Evolutionary conservation across 139 green algal genomes (phyloP).

Genomic region (Chlorella sp.): DNA sequence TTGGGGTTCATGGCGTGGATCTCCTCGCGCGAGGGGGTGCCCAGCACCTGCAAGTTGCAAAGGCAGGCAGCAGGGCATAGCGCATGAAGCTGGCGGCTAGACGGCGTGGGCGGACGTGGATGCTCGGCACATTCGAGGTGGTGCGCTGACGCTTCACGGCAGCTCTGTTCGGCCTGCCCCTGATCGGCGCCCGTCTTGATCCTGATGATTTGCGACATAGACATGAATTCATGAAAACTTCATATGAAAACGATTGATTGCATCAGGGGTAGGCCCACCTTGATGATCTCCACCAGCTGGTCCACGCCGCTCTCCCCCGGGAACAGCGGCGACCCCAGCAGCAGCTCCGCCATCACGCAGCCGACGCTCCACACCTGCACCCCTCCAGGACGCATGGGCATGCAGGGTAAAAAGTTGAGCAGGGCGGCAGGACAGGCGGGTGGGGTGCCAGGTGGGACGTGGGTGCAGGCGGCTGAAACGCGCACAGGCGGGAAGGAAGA

Average conservation of each 20-base stretch:
- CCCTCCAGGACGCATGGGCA: not conserved
- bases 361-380: constrained; percentile 88
- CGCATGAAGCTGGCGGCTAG: not conserved
- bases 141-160: too few relatives aligned
- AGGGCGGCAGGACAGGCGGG: not conserved
- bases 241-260: too few relatives aligned
- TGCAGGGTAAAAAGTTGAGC: not conserved
- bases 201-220: too few relatives aligned
- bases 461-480: not conserved
- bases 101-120: too few relatives aligned
- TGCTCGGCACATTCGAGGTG: not conserved
- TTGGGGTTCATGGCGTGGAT: constrained; percentile 99
- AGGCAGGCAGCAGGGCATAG: not conserved
- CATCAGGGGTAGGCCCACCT: constrained; percentile 64
- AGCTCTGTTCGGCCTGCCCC: not conserved
- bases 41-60: constrained; percentile 71
- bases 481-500: not conserved
- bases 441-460: not conserved
- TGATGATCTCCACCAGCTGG: constrained; percentile 99
- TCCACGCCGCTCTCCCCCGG: constrained; percentile 95
- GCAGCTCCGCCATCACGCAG: constrained; percentile 98
- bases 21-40: constrained; percentile 94
- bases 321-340: constrained; percentile 94
- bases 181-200: not conserved
- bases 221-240: too few relatives aligned